phyloP scores from a whole-genome alignment of 441 rosid species.

The Breynia disticha region DNA sequence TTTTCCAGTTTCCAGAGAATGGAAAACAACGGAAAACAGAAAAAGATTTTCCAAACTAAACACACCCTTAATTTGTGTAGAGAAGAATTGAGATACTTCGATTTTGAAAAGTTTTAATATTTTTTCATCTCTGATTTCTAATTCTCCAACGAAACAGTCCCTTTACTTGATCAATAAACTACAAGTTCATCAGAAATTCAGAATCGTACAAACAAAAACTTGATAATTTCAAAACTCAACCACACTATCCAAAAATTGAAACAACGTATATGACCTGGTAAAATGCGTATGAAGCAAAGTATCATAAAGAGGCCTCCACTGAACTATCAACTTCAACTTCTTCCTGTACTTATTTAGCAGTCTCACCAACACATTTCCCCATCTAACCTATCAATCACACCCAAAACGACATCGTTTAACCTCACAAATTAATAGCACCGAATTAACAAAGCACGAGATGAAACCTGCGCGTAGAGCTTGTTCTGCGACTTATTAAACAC shows the following conservation, averaged over 20 bases:
- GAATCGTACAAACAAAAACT: background rate
- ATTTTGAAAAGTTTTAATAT: no score
- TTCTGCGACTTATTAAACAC: slow-evolving; percentile 59
- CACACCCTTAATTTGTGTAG: no score
- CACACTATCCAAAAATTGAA: slow-evolving; percentile 1
- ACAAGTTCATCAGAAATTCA: no score
- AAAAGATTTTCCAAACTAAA: no score
- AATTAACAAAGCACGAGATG: slow-evolving; percentile 6
- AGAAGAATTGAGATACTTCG: no score
- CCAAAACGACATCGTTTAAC: background rate
- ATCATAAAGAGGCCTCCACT: slow-evolving; percentile 94
- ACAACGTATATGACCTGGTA: slow-evolving; percentile 47
- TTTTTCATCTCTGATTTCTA: no score
- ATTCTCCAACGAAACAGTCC: no score
- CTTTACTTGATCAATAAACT: no score
- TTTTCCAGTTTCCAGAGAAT: no score
- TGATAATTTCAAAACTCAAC: background rate
- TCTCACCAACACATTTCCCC: slow-evolving; percentile 82
- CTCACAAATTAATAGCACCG: background rate
- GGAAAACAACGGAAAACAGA: no score
- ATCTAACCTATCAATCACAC: slow-evolving; percentile 61
- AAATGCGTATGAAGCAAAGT: slow-evolving; percentile 79
- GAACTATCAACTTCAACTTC: slow-evolving; percentile 65
- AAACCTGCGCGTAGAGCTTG: slow-evolving; percentile 86
- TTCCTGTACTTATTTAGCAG: slow-evolving; percentile 70